Base-by-base conservation (phyloP, 2,329 filamentous ascomycete species). In the Penicillium sp. region DNA sequence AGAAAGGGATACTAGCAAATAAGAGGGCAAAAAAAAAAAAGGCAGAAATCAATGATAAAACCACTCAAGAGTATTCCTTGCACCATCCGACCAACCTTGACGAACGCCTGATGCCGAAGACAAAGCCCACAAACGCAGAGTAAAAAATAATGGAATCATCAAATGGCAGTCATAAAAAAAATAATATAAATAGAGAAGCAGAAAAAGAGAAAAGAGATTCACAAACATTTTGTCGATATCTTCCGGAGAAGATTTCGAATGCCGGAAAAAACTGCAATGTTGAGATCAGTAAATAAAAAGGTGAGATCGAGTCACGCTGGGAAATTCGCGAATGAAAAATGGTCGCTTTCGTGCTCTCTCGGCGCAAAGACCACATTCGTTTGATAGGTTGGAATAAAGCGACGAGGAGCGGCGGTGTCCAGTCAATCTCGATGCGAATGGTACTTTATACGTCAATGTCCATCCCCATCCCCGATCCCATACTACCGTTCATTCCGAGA, bases 401-500 rank as follows among this genome's bases (percentile, higher is more conserved):
- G 23, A 17, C 5, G 29, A 48, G 29, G 23, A 30, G 23, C 46
- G 46, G 35, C 35, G 11, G 35, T 41, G 35, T 41, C 35, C 35
- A 13, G 35, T 41, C 35, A 41, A 17, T 15, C 11, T 41, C 15
- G 46, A 11, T 3, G 23, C 8, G 21, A 23, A 15, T 8, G 29
- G 62, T 68, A 26, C 69, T 64, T 70, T 70, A 78, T 35, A 70
- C 68, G 61, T 80, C 78, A 61, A 80, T 77, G 52, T 79, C 78
- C 76, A 79, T 79, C 53, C 71, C 70, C 64, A 52, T 69, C 52
- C 75, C 75, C 71, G 73, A 75, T 66, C 65, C 75, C 60, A 72
- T 68, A 62, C 72, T 71, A 63, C 64, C 69, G 63, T 70, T 77
- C 71, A 72, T 64, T 66, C 63, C 68, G 50, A 57, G 44, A 61